Conservation (phyloP, 164 flowering plant genomes). For the Tinospora cordifolia region DNA sequence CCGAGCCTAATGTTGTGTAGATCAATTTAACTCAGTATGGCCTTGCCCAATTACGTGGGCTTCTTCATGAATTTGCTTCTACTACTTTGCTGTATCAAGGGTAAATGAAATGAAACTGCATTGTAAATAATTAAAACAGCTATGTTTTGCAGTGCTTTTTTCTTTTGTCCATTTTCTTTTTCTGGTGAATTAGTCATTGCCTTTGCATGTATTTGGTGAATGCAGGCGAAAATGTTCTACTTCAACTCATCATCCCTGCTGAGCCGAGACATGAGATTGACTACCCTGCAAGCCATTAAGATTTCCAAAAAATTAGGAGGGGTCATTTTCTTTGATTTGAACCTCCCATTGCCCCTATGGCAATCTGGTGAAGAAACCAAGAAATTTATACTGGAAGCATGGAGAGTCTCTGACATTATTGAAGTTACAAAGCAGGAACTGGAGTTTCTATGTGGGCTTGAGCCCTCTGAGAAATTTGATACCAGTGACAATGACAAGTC, state of each 20-base stretch:
- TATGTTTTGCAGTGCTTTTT: too few species aligned
- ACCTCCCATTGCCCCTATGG: slow-evolving; percentile 93
- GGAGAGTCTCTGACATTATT: slow-evolving; percentile 69
- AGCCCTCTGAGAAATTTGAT: slow-evolving; percentile 62
- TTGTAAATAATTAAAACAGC: too few species aligned
- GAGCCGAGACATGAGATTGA: slow-evolving; percentile 59
- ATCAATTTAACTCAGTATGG: not conserved
- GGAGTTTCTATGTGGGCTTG: slow-evolving; percentile 81
- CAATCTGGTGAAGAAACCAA: slow-evolving; percentile 69
- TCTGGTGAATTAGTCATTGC: too few species aligned
- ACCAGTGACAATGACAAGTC: slow-evolving; percentile 50
- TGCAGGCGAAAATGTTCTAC: slow-evolving; percentile 94
- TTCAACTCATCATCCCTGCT: slow-evolving; percentile 77
- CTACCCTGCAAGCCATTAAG: slow-evolving; percentile 59
- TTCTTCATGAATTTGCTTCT: not conserved
- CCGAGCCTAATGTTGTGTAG: not conserved
- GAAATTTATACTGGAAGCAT: slow-evolving; percentile 51
- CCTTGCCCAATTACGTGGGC: not conserved
- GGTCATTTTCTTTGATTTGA: slow-evolving; percentile 67
- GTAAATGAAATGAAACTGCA: too few species aligned
- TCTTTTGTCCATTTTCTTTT: too few species aligned
- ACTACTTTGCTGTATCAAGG: too few species aligned
- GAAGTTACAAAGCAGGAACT: slow-evolving; percentile 96
- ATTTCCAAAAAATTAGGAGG: slow-evolving; percentile 62
- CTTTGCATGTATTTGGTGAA: not conserved